Conservation (phyloP, 345 rosid species). For the Gossypium anomalum region DNA sequence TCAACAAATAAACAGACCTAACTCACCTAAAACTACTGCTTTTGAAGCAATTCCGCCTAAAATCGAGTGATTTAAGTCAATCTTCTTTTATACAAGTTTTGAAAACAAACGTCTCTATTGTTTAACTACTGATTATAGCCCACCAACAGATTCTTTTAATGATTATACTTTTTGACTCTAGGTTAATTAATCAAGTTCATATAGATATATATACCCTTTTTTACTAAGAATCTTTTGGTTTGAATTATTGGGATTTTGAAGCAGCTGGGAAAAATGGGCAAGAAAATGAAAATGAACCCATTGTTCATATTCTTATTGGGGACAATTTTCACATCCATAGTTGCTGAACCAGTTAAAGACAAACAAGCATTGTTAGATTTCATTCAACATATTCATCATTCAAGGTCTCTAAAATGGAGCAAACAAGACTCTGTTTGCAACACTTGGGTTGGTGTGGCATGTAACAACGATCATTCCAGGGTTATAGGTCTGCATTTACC, state of each 20-base stretch:
- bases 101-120: not conserved
- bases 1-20: constrained; percentile 26
- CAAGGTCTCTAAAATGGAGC: constrained; percentile 65
- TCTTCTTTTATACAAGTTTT: not conserved
- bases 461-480: constrained; percentile 49
- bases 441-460: constrained; percentile 76
- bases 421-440: constrained; percentile 48
- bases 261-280: constrained; percentile 19
- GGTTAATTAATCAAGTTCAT: constrained; percentile 5
- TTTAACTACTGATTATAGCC: not conserved
- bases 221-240: not conserved
- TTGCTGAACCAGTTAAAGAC: constrained; percentile 57
- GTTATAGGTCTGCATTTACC: constrained; percentile 61
- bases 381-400: constrained; percentile 43
- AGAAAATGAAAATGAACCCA: constrained; percentile 25
- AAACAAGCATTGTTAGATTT: constrained; percentile 72
- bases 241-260: not conserved
- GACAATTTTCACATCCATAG: constrained; percentile 26
- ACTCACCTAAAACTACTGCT: constrained; percentile 19
- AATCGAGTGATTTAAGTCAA: not conserved
- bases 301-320: constrained; percentile 36
- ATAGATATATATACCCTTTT: constrained; percentile 16
- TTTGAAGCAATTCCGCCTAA: constrained; percentile 21
- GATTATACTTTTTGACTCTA: constrained; percentile 6
- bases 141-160: not conserved